These are phyloP conservation scores for Ormosia emarginata DNA, from an alignment of 306 rosid genomes.

Conservation along the genomic window DNA sequence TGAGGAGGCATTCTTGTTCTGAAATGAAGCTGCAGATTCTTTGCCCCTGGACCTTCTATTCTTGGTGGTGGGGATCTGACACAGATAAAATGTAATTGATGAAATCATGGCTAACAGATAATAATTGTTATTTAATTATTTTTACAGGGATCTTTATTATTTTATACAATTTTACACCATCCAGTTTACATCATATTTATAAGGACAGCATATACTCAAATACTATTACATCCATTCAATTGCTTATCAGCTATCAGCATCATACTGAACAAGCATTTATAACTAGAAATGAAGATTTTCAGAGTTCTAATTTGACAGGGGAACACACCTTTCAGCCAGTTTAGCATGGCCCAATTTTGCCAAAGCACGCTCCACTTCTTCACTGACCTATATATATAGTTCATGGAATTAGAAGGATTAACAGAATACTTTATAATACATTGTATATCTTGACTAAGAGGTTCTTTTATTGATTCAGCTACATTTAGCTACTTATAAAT, in stretches of 20 bases:
- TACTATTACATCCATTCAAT: not conserved
- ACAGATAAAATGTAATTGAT: constrained; percentile 5
- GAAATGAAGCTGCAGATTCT: constrained; percentile 64
- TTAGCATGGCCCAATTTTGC: constrained; percentile 48
- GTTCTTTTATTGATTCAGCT: constrained; percentile 1
- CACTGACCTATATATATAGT: constrained; percentile 55
- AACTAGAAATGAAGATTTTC: not conserved
- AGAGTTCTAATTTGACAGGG: not conserved
- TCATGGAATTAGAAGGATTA: constrained; percentile 30
- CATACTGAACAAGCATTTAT: not conserved
- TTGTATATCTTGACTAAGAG: not conserved
- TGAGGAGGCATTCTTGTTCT: constrained; percentile 87
- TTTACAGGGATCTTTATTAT: not conserved
- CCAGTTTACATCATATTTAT: not conserved
- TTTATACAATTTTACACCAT: not conserved
- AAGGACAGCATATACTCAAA: not conserved
- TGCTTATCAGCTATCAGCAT: not conserved
- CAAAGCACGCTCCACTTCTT: constrained; percentile 86
- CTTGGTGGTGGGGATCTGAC: constrained; percentile 57
- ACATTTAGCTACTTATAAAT: not conserved
- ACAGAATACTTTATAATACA: constrained; percentile 6
- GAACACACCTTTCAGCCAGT: constrained; percentile 64
- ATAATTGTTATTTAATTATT: not conserved
- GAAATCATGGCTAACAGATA: not conserved
- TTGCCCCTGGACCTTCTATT: constrained; percentile 49